Percentiles rank a stretch among this genome's conserved stretches.
phyloP scores from a whole-genome alignment of 371 early-diverging fungal species.

The Rhizomucor pusillus region DNA sequence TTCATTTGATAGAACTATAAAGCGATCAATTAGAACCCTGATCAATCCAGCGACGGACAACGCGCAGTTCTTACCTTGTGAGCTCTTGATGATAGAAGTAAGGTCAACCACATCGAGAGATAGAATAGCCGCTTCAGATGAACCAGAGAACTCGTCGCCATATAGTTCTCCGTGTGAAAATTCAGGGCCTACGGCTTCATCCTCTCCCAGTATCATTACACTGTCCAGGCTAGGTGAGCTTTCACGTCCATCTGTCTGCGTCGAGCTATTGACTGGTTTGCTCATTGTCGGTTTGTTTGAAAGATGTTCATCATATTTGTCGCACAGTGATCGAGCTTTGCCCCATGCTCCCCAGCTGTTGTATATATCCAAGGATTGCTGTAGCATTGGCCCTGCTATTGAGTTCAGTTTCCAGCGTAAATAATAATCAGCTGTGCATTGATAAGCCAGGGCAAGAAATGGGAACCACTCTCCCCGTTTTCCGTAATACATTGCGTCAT shows the following conservation, averaged over 20 bases:
- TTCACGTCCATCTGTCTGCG: conserved; percentile 33
- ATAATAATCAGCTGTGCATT: conserved; percentile 27
- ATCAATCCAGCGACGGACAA: conserved; percentile 40
- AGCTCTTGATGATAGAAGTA: conserved; percentile 45
- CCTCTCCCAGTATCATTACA: background rate
- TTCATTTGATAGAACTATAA: conserved; percentile 43
- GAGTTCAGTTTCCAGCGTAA: conserved; percentile 21
- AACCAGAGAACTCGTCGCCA: conserved; percentile 13
- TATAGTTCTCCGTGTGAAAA: conserved; percentile 24
- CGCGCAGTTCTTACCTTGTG: conserved; percentile 33
- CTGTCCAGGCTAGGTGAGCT: background rate
- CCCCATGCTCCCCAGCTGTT: conserved; percentile 40
- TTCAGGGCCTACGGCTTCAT: conserved; percentile 12
- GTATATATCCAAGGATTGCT: conserved; percentile 30
- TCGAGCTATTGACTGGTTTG: conserved; percentile 12
- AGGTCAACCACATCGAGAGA: conserved; percentile 48
- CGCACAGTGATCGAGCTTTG: conserved; percentile 24
- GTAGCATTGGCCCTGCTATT: conserved; percentile 30
- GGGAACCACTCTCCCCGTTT: conserved; percentile 27
- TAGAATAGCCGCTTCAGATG: conserved; percentile 27
- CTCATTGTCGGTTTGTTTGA: conserved; percentile 1
- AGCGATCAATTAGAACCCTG: too few relatives aligned
- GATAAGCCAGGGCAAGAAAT: conserved; percentile 29
- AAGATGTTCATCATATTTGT: conserved; percentile 15
- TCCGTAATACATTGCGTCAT: conserved; percentile 27